Conservation (phyloP, 2,329 filamentous ascomycete genomes). For the Ascochyta viciae-villosae region DNA sequence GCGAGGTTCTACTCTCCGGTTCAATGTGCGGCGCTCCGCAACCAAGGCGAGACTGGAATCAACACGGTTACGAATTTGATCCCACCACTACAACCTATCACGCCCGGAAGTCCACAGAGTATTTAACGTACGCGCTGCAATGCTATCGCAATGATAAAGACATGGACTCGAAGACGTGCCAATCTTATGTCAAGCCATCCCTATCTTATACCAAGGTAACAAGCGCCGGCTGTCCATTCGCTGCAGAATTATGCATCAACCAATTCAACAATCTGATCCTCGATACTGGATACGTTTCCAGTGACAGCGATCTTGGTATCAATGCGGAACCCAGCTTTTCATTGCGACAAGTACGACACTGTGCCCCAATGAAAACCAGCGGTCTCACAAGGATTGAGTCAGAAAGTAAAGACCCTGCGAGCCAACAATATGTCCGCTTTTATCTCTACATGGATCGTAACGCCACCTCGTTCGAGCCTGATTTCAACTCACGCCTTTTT, state of each 20-base stretch:
- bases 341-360: not conserved
- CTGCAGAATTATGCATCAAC: constrained; percentile 17
- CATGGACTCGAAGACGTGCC: not conserved
- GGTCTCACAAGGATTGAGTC: not conserved
- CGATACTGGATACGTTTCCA: constrained; percentile 26
- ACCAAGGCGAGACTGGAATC: not conserved
- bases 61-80: not conserved
- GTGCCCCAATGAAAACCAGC: not conserved
- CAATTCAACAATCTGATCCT: constrained; percentile 15
- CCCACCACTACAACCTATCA: not conserved
- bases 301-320: constrained; percentile 25
- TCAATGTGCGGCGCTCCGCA: constrained; percentile 21
- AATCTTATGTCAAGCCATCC: not conserved
- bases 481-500: too few relatives aligned
- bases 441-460: not conserved
- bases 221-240: not conserved
- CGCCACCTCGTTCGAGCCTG: not conserved
- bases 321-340: constrained; percentile 13
- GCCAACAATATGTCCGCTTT: not conserved
- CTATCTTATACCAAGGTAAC: not conserved
- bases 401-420: not conserved
- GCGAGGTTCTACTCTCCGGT: constrained; percentile 40
- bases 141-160: constrained; percentile 14
- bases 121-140: constrained; percentile 10
- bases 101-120: not conserved